phyloP scores from a whole-genome alignment of 1,139 yeast genomes.

The Candida tropicalis region DNA sequence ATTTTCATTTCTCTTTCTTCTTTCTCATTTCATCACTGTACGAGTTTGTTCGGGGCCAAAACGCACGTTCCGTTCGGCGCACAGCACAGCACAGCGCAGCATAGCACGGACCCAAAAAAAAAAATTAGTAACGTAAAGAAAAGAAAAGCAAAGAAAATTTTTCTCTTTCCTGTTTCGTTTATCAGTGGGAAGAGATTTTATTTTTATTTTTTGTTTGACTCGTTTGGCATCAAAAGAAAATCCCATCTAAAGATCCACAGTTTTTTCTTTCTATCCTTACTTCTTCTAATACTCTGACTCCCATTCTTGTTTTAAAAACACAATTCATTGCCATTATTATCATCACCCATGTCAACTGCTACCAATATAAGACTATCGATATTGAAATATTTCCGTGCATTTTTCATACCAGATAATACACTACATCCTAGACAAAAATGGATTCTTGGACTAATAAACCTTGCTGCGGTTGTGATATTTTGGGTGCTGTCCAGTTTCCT shows the following conservation, averaged over 20 bases:
- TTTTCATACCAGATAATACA: slow-evolving; percentile 19
- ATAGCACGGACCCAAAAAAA: too few relatives aligned
- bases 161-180: not conserved
- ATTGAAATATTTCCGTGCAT: slow-evolving; percentile 18
- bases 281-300: not conserved
- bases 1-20: slow-evolving; percentile 1
- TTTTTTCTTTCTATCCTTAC: not conserved
- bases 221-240: slow-evolving; percentile 4
- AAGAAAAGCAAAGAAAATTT: slow-evolving; percentile 3
- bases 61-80: too few relatives aligned
- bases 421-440: slow-evolving; percentile 48
- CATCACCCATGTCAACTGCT: slow-evolving; percentile 2
- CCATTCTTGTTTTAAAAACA: too few relatives aligned
- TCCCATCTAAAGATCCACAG: slow-evolving; percentile 4
- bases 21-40: too few relatives aligned
- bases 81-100: too few relatives aligned
- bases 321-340: too few relatives aligned
- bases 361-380: slow-evolving; percentile 13
- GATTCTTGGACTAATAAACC: slow-evolving; percentile 74
- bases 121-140: slow-evolving; percentile 1
- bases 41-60: too few relatives aligned
- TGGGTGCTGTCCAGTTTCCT: slow-evolving; percentile 91
- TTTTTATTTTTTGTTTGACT: too few relatives aligned
- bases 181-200: not conserved
- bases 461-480: slow-evolving; percentile 72